These are phyloP conservation scores for Tetrapisispora taiwanensis DNA, from an alignment of 805 yeast species.

Conservation along the genomic window DNA sequence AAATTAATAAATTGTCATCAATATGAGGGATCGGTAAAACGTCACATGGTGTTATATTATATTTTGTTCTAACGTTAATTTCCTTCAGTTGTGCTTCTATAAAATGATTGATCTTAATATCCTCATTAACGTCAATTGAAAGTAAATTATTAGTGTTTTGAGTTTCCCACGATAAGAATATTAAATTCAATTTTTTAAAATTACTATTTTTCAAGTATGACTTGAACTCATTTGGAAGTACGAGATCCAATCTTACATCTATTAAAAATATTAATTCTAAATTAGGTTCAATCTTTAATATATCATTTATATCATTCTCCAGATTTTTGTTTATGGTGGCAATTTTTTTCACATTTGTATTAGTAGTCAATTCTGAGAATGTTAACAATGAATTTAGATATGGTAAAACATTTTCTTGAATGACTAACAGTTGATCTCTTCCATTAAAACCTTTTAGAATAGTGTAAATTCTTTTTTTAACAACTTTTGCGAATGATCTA, in stretches of 20 bases:
- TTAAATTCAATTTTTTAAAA: constrained; percentile 1
- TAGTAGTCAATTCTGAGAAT: constrained; percentile 20
- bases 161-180: constrained; percentile 15
- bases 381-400: constrained; percentile 17
- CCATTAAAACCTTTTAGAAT: constrained; percentile 10
- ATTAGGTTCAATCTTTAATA: constrained; percentile 6
- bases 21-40: constrained; percentile 19
- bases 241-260: constrained; percentile 20
- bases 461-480: constrained; percentile 10
- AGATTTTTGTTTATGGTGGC: constrained; percentile 16
- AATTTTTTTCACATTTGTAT: constrained; percentile 22
- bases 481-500: constrained; percentile 14
- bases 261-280: constrained; percentile 18
- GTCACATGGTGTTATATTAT: constrained; percentile 14
- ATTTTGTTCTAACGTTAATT: background rate
- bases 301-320: constrained; percentile 8
- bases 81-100: constrained; percentile 14
- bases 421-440: constrained; percentile 15
- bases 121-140: constrained; percentile 1
- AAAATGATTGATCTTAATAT: constrained; percentile 12
- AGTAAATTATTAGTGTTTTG: constrained; percentile 7
- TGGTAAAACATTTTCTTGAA: constrained; percentile 17
- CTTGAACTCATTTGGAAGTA: constrained; percentile 8
- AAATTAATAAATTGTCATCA: constrained; percentile 21
- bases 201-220: background rate